Base-by-base conservation (phyloP, 768 basidiomycete species). In the Leccinum subtestaceum region DNA sequence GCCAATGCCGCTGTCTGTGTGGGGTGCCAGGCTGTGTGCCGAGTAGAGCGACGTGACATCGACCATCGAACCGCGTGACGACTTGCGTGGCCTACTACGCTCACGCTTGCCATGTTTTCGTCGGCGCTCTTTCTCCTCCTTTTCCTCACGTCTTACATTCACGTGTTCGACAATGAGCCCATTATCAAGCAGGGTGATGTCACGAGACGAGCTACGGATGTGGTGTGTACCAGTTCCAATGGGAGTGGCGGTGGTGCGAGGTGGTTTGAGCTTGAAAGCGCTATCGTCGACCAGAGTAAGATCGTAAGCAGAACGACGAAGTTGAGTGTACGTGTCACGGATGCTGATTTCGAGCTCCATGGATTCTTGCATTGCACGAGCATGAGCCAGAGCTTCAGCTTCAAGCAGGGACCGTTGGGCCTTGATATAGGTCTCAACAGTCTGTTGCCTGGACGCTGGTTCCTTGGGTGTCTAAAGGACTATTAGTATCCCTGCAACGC, bases 81-180 rank as follows among this genome's bases (percentile, higher is more conserved):
- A 80, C 72, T 93, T 93, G 63, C 91, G 81, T 0, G 85, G 85
- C 25, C 82, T 74, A 56, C 77, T 77, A 25, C 77, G 69, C 17
- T 78, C 75, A 47, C 87, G 83, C 66, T 77, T 84, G 64, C 88
- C 91, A 61, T 91, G 87, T 65, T 79, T 86, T 59, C 83, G 83
- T 58, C 80, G 78, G 27, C 89, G 84, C 47, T 90, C 87, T 47
- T 83, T 81, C 38, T 85, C 88, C 63, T 91, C 90, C 58, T 77
- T 82, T 71, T 91, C 91, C 72, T 92, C 91, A 62, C 80, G 86
- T 32, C 86, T 84, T 19, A 95, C 84, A 71, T 95, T 84, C 38
- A 95, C 88, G 60, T 91, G 89, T 65, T 95, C 93, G 8, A 94
- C 87, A 54, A 93, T 90, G 81, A 95, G 86, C 3, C 92, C 92